Base-by-base conservation (phyloP, 164 flowering plant genomes). In the Umbellularia californica region DNA sequence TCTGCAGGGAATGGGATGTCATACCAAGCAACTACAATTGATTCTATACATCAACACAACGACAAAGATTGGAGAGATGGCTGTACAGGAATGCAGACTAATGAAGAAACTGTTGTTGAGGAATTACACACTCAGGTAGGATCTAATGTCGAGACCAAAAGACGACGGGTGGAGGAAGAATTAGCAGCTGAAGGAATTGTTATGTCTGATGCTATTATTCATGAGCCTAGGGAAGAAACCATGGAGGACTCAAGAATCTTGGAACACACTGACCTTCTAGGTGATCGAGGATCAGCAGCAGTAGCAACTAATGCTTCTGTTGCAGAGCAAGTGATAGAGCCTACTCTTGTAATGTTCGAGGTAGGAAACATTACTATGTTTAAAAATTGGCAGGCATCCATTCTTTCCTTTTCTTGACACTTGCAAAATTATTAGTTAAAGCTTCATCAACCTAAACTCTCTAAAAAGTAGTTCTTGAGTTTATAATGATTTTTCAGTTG, bases 291-390 rank as follows among this genome's bases (percentile, higher is more conserved):
- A 47, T 80, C 85, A 33, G 80, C 85, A 70, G 82, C 74, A 58
- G 47, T 41, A 9, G 67, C 92, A 14, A 82, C 87, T 65, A 93
- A 90, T 88, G 89, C 97, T 77, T 93, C 97, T 60, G 73, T 86
- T 22, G 92, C 97, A 58, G 98, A 95, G 81, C 87, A 89, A 79
- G 91, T 84, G 70, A 87, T 95, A 80, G 97, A 93, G 86, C 97
- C 97, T 24, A 88, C 97, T 68, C 94, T 95, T 80, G 98, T 95
- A 50, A 90, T 93, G 97, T 86, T 95, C 84, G 97, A 93, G 95
- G 98, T 95, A 83, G 55, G 71, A 23, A n/a, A n/a, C 22, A 28
- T 64, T 23, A 35, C n/a, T 47, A 69, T 70, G 23, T 69, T 70
- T 5, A 12, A 2, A 60, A 24, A 23, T 58, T 1, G 9, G 12